These are phyloP conservation scores for Exobasidium rhododendri DNA, from an alignment of 1,284 basidiomycete species.

Conservation along the genomic window DNA sequence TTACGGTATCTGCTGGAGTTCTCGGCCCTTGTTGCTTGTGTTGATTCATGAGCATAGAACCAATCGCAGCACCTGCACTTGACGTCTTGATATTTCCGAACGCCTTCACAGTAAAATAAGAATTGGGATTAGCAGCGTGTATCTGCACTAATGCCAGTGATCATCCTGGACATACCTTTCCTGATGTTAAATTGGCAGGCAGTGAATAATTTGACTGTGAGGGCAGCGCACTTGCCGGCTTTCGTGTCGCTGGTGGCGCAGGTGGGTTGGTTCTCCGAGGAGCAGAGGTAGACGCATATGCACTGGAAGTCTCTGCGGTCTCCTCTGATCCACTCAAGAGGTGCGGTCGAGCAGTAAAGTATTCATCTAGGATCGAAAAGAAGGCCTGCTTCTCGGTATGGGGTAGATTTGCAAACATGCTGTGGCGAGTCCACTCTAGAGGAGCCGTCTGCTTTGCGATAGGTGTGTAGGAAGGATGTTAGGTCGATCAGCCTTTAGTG, in stretches of 20 bases:
- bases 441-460: no score
- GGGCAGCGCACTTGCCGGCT: background rate
- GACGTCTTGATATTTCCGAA: slow-evolving; percentile 6
- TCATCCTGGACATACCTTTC: background rate
- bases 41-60: slow-evolving; percentile 4
- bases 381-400: slow-evolving; percentile 35
- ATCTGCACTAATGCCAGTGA: no score
- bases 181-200: slow-evolving; percentile 1
- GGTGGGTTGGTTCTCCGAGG: slow-evolving; percentile 1
- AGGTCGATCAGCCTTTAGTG: background rate
- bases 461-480: no score
- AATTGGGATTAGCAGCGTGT: no score
- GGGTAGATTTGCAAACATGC: slow-evolving; percentile 31
- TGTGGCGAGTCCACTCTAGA: no score
- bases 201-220: background rate
- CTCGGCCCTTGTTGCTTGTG: background rate
- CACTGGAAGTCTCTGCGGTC: background rate
- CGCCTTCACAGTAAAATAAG: no score
- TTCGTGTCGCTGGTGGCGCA: background rate
- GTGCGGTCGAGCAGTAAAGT: slow-evolving; percentile 41
- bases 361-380: slow-evolving; percentile 42
- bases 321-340: slow-evolving; percentile 15
- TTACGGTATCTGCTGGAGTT: background rate
- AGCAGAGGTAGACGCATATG: background rate
- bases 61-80: slow-evolving; percentile 7